A percentile compares a stretch with the other conserved stretches of the same genome.
phyloP scores from a whole-genome alignment of 352 stramenopile genomes.

The Phytophthora chlamydospora region DNA sequence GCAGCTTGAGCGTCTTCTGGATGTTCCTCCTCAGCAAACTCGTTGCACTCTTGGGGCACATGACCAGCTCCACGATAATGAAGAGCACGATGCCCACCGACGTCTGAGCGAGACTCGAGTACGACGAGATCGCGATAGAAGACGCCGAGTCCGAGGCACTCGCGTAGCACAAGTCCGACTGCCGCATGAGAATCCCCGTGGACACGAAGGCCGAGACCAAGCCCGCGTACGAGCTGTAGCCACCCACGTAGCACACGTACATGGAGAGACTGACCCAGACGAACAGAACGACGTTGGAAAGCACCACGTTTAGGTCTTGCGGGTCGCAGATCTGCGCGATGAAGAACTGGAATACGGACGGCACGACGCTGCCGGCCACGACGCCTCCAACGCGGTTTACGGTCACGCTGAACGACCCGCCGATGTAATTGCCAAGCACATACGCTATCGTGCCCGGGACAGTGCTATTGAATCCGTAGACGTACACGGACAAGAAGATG shows the following conservation, averaged over 20 bases:
- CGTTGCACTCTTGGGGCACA: conserved; percentile 65
- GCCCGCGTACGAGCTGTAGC: conserved; percentile 64
- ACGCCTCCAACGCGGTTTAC: conserved; percentile 80
- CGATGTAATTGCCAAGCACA: conserved; percentile 76
- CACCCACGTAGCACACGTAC: conserved; percentile 66
- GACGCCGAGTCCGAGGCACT: conserved; percentile 37
- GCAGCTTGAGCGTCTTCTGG: conserved; percentile 62
- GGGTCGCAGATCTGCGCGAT: conserved; percentile 66
- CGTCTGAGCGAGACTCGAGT: conserved; percentile 75
- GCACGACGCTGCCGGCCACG: conserved; percentile 76
- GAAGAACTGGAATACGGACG: conserved; percentile 85
- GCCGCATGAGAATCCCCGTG: conserved; percentile 61
- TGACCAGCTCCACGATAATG: conserved; percentile 64
- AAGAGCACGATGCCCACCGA: conserved; percentile 80
- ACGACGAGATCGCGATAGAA: conserved; percentile 63
- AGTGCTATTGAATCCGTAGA: conserved; percentile 71
- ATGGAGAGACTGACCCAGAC: conserved; percentile 65
- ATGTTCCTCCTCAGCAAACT: conserved; percentile 66
- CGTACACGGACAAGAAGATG: conserved; percentile 75
- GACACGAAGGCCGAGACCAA: conserved; percentile 71
- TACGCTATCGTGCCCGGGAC: conserved; percentile 63
- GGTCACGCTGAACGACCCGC: conserved; percentile 74
- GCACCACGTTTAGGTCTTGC: conserved; percentile 33
- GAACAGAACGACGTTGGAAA: conserved; percentile 57
- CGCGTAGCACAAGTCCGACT: conserved; percentile 53